phyloP scores from a whole-genome alignment of 1,284 basidiomycete genomes.

The Leccinum subspadiceum region DNA sequence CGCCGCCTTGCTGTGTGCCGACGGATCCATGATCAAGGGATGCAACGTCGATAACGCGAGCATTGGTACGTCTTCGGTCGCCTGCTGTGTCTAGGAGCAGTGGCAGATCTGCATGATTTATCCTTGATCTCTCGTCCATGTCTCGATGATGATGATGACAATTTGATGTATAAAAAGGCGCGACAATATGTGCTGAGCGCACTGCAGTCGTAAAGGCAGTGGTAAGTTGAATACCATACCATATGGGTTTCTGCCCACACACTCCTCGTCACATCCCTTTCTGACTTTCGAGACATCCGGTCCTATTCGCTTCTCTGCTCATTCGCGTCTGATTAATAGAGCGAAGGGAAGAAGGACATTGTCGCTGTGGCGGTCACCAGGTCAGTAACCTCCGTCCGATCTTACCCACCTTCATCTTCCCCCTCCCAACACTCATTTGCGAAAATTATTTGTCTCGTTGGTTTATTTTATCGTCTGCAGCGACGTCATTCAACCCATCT shows the following conservation, averaged over 20 bases:
- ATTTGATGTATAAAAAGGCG: slow-evolving; percentile 42
- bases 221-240: slow-evolving; percentile 37
- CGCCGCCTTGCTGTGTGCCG: slow-evolving; percentile 70
- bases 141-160: background rate
- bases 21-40: slow-evolving; percentile 76
- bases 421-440: background rate
- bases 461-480: background rate
- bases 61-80: slow-evolving; percentile 56
- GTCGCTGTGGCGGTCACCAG: slow-evolving; percentile 33
- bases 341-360: slow-evolving; percentile 72
- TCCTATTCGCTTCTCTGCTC: background rate
- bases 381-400: background rate
- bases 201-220: slow-evolving; percentile 86
- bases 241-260: background rate
- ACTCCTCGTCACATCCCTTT: background rate
- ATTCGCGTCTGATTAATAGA: slow-evolving; percentile 44
- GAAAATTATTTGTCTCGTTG: background rate
- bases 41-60: slow-evolving; percentile 92
- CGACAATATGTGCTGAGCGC: slow-evolving; percentile 84
- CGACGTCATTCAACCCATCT: slow-evolving; percentile 63
- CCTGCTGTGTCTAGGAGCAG: background rate
- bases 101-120: background rate
- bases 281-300: background rate
- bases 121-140: background rate
- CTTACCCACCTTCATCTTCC: background rate